These are phyloP conservation scores for Andalucia godoyi DNA, from an alignment of 78 protist species.

Conservation along the genomic window DNA sequence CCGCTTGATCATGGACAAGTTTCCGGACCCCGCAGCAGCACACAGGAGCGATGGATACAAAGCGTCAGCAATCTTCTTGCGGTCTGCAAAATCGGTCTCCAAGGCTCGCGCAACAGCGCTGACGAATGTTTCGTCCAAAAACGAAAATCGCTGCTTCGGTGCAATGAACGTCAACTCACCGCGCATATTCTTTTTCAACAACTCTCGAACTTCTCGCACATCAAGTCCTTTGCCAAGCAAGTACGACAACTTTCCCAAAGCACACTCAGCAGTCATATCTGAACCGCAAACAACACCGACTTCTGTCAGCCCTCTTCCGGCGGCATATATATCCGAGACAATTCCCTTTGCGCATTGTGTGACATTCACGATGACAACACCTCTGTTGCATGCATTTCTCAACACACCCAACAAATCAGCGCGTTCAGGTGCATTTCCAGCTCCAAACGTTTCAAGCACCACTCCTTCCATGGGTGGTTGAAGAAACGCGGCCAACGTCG, in stretches of 20 bases:
- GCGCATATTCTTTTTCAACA: conserved; percentile 1
- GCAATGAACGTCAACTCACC: conserved; percentile 24
- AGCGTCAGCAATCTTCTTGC: not conserved
- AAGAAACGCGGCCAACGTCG: conserved; percentile 1
- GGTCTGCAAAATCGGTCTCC: not conserved
- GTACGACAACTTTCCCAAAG: conserved; percentile 67
- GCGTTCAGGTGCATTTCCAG: conserved; percentile 62
- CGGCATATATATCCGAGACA: not conserved
- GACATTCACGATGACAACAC: conserved; percentile 16
- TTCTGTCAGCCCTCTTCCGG: not conserved
- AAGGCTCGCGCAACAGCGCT: not conserved
- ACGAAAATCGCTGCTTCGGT: too few relatives aligned
- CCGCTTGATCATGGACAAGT: not conserved
- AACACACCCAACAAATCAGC: not conserved
- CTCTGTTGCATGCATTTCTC: not conserved
- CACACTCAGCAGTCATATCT: conserved; percentile 86
- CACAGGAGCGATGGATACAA: not conserved
- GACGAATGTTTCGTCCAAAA: not conserved
- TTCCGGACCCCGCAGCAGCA: not conserved
- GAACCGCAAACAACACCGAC: conserved; percentile 40
- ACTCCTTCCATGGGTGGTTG: conserved; percentile 22
- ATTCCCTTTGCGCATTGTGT: conserved; percentile 20
- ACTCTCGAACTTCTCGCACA: not conserved
- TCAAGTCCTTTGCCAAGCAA: conserved; percentile 8
- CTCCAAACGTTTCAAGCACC: conserved; percentile 37